Evolutionary conservation across 208 protist genomes (phyloP).

Genomic region (Trypanosoma platydactyli): DNA sequence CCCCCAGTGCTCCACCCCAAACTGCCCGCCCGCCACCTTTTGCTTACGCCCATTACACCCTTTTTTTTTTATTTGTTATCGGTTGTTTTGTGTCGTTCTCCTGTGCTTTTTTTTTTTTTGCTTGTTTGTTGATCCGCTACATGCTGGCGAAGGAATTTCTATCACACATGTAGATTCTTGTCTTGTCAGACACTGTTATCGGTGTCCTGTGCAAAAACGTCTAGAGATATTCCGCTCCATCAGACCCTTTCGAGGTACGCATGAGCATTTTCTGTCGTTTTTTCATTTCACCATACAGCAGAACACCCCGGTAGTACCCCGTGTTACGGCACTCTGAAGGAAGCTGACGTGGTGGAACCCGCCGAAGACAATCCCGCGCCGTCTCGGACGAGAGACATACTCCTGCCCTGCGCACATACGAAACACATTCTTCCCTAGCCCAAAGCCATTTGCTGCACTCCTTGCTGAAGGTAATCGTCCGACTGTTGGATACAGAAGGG

Average conservation of each 20-base stretch:
- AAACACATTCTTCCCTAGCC: constrained; percentile 59
- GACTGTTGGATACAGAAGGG: background rate
- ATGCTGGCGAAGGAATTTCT: too few relatives aligned
- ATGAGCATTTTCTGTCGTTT: background rate
- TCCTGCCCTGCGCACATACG: constrained; percentile 33
- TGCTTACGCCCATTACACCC: too few relatives aligned
- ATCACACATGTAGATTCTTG: too few relatives aligned
- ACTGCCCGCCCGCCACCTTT: too few relatives aligned
- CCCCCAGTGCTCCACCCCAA: too few relatives aligned
- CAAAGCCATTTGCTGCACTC: constrained; percentile 59
- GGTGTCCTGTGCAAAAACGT: too few relatives aligned
- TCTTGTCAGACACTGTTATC: too few relatives aligned
- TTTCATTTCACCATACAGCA: constrained; percentile 52
- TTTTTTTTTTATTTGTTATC: too few relatives aligned
- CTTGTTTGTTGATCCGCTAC: too few relatives aligned
- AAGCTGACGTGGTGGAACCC: constrained; percentile 37
- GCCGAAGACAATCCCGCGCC: constrained; percentile 64
- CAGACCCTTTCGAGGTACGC: background rate
- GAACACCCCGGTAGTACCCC: constrained; percentile 78
- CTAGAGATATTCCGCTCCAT: too few relatives aligned
- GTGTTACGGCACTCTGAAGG: constrained; percentile 52
- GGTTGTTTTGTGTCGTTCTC: too few relatives aligned
- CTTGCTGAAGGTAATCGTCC: constrained; percentile 9
- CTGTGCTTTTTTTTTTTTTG: too few relatives aligned
- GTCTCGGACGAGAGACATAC: constrained; percentile 25